Evolutionary conservation across 179 eudicot genomes (phyloP).

Genomic region (Drosera spatulata): DNA sequence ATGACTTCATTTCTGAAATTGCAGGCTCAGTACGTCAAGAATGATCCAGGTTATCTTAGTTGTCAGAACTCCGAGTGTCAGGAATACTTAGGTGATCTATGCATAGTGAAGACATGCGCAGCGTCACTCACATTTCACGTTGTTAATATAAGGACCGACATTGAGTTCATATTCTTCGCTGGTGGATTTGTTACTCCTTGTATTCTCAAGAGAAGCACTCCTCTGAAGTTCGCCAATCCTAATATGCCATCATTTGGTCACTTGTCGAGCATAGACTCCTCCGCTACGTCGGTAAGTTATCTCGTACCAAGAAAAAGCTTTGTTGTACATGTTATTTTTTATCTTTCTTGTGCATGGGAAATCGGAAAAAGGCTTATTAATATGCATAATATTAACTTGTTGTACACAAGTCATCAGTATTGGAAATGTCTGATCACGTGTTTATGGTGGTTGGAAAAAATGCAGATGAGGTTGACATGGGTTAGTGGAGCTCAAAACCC

Average conservation of each 20-base stretch:
- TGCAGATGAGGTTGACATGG: constrained; percentile 29
- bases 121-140: constrained; percentile 64
- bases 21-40: constrained; percentile 60
- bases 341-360: no score
- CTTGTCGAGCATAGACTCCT: constrained; percentile 56
- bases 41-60: constrained; percentile 50
- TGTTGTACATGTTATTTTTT: no score
- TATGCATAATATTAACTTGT: background rate
- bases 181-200: constrained; percentile 66
- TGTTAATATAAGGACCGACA: constrained; percentile 40
- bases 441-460: no score
- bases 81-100: constrained; percentile 18
- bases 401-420: background rate
- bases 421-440: constrained; percentile 1
- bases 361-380: no score
- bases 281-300: constrained; percentile 41
- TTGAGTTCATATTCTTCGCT: constrained; percentile 23
- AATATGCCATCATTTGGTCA: constrained; percentile 57
- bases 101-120: constrained; percentile 41
- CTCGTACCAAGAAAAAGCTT: no score
- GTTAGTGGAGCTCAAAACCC: constrained; percentile 57
- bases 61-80: constrained; percentile 54
- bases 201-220: constrained; percentile 32
- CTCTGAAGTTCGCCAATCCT: constrained; percentile 49
- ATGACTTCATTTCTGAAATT: background rate